Evolutionary conservation across 2,329 filamentous ascomycete species (phyloP), one percentile per base, ranked within the genome.

Genomic region (Phialophora chinensis): DNA sequence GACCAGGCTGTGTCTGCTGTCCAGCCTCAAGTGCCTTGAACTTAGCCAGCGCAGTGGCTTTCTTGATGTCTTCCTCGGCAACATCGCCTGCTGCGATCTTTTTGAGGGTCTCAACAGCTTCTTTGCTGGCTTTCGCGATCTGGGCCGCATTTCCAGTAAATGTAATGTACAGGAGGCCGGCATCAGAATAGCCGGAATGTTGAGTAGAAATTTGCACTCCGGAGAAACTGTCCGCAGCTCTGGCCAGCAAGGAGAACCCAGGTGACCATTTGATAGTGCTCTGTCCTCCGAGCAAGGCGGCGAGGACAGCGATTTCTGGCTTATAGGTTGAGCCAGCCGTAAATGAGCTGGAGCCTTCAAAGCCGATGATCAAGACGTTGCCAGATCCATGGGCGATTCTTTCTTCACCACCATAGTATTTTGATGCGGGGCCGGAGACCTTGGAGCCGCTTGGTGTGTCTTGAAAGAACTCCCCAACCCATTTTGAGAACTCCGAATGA

Each of bases 351-450:
- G 92, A 93, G 67, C 94, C 93, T 65, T 93, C 91, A 90, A 99
- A 98, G 70, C 88, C 95, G 77, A 99, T 88, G 73, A 97, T 91
- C 74, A 97, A 79, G 52, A 93, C 86, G 82, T 96, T 97, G 73
- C 91, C 90, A 71, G 85, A 84, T 67, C 84, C 85, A 79, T 92
- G 91, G 71, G 91, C 85, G 73, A 91, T 91, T 74, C 95, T 92
- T 84, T 96, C 92, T 85, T 99, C 93, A 77, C 95, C 96, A 79
- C 95, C 95, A 77, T 88, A 91, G 88, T 98, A 99, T 82, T 93
- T 95, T 78, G 88, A 87, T 71, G 90, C 84, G 72, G 87, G 80
- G 69, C 83, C 82, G 77, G 87, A 85, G 70, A 90, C 81, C 49
- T 81, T 74, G 70, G 84, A 69, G 65, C 79, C 75, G 73, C 76